Evolutionary conservation across 305 asterid genomes (phyloP).

Genomic region (Rubia balearica): DNA sequence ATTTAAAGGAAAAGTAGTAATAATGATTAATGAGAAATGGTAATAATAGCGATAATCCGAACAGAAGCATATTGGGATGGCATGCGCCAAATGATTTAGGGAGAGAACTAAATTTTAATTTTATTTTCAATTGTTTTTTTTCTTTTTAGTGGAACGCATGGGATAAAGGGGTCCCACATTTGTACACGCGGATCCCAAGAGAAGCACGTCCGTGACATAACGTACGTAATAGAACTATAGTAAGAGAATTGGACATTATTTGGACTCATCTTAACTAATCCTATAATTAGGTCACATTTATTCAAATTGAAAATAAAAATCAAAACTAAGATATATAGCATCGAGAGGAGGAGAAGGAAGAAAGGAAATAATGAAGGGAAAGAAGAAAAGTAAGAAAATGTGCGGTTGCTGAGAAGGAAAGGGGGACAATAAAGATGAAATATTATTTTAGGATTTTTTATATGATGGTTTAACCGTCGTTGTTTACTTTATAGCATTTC

Average conservation of each 20-base stretch:
- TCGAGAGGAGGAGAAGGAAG: too few species aligned
- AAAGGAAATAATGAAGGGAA: too few species aligned
- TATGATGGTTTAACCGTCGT: too few species aligned
- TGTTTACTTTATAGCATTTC: too few species aligned
- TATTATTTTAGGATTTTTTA: too few species aligned
- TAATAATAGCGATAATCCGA: not conserved
- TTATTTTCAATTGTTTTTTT: not conserved
- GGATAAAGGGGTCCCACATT: slow-evolving; percentile 20
- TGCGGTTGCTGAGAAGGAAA: too few species aligned
- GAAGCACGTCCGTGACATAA: slow-evolving; percentile 22
- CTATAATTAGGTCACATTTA: too few species aligned
- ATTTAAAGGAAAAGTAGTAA: not conserved
- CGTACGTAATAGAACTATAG: not conserved
- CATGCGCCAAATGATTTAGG: slow-evolving; percentile 30
- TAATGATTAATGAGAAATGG: not conserved
- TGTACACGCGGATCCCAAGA: slow-evolving; percentile 26
- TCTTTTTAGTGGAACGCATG: slow-evolving; percentile 25
- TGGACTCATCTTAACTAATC: too few species aligned
- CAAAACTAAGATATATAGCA: too few species aligned
- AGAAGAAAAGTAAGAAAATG: too few species aligned
- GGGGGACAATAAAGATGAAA: too few species aligned
- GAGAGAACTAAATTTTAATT: not conserved
- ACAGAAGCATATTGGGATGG: slow-evolving; percentile 26
- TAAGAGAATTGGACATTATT: not conserved
- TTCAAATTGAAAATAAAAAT: too few species aligned